Base-by-base conservation (phyloP, 805 yeast genomes). In the Monosporozyma unispora region DNA sequence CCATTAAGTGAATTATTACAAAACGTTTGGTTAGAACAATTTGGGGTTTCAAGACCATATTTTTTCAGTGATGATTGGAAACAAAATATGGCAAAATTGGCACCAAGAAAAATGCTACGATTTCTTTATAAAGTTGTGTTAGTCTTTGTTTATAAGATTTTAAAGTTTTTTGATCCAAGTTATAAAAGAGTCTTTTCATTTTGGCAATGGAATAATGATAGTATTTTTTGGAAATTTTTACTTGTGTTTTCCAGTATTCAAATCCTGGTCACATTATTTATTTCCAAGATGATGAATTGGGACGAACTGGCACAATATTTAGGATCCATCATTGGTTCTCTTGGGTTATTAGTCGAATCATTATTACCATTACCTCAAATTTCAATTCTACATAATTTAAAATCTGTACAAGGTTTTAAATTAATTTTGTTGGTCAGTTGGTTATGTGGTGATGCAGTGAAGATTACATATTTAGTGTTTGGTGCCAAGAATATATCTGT, bases 371-470 rank as follows among this genome's bases (percentile, higher is more conserved):
- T 87, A 52, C 91, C 93, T 14, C 88, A 87, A 69, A 80, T 86
- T 45, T 69, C 87, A n/a, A 68, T 86, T 52, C 72, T 86, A 45
- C 76, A 79, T 60, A 74, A 88, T 50, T 57, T 82, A 25, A 79
- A 80, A 57, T 78, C 87, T 0, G 80, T 85, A 7, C 83, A 83
- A 54, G 91, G 93, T 52, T 89, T 89, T 69, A 83, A 88, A 58
- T 71, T 81, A 46, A 78, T 91, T 25, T 69, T 89, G 31, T 63
- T 89, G 35, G 67, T 88, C 18, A 82, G 90, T 59, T 89, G 97
- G 97, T 70, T 89, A 4, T 82, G 91, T 52, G 96, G 96, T 50
- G 97, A 89, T 67, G 70, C 83, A 39, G 76, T 87, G 37, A 90
- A 90, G 63, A 77, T 87, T 22, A 71, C 82, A 47, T 87, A 86